phyloP scores from a whole-genome alignment of 176 grass and related monocot genomes.

The Triticum urartu region DNA sequence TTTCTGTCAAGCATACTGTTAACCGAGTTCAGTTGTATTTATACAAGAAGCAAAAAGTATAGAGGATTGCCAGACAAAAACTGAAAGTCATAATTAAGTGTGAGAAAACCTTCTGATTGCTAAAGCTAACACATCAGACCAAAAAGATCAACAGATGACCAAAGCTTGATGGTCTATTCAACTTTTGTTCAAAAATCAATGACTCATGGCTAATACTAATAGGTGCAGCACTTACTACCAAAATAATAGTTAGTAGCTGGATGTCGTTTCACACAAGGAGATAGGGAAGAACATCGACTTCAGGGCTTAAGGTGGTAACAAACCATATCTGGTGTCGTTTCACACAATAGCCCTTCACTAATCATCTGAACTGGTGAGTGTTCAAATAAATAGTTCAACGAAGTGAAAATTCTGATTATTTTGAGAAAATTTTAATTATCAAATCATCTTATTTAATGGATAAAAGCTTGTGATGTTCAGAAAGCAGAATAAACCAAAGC shows the following conservation, averaged over 20 bases:
- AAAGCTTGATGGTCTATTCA: neutral
- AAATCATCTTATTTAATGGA: neutral
- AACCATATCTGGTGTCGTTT: neutral
- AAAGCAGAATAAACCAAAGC: neutral
- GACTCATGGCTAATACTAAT: neutral
- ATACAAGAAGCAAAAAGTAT: neutral
- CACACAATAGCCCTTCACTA: neutral
- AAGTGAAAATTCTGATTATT: neutral
- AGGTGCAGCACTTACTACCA: neutral
- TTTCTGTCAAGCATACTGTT: neutral
- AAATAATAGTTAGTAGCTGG: neutral
- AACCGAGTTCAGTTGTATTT: neutral
- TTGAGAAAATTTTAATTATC: neutral
- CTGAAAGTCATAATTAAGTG: neutral
- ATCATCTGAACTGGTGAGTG: neutral
- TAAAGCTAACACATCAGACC: slow-evolving; percentile 4
- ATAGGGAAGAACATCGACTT: neutral
- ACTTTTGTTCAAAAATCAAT: neutral
- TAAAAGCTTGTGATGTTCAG: neutral
- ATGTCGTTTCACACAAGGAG: neutral
- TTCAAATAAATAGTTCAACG: neutral
- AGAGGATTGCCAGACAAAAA: neutral
- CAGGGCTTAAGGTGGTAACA: neutral
- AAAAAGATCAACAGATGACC: neutral
- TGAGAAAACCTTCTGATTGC: neutral